phyloP scores from a whole-genome alignment of 179 eudicot genomes.

The Vitellaria paradoxa region DNA sequence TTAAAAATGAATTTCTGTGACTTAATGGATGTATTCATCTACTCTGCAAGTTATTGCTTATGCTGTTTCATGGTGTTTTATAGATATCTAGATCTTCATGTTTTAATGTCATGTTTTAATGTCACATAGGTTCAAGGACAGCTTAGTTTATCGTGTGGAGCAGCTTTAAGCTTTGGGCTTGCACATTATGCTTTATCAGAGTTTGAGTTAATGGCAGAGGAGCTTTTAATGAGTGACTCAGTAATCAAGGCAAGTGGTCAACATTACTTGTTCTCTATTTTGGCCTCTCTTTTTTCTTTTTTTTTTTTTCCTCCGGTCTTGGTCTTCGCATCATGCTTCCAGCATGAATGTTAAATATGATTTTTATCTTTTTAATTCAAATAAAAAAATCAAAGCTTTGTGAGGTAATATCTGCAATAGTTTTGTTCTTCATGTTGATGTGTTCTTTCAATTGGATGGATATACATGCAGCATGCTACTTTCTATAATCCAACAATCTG shows the following conservation, averaged over 20 bases:
- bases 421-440: background rate
- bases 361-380: conserved; percentile 2
- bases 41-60: conserved; percentile 1
- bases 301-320: background rate
- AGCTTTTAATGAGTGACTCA: conserved; percentile 94
- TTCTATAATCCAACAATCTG: background rate
- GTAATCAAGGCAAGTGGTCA: conserved; percentile 69
- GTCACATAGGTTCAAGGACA: conserved; percentile 85
- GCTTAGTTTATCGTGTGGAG: conserved; percentile 80
- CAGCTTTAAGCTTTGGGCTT: conserved; percentile 89
- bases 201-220: conserved; percentile 91
- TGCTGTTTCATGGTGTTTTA: background rate
- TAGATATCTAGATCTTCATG: conserved; percentile 14
- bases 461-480: background rate
- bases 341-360: background rate
- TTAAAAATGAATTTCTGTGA: background rate
- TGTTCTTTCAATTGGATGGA: background rate
- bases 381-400: background rate
- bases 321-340: background rate
- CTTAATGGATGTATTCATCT: background rate
- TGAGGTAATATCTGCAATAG: background rate
- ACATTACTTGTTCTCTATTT: conserved; percentile 9
- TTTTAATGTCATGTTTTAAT: background rate
- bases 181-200: conserved; percentile 74
- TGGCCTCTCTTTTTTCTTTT: background rate